Percentiles rank a stretch among this genome's conserved stretches.
phyloP scores from a whole-genome alignment of 345 rosid genomes.

The Nasturtium officinale region DNA sequence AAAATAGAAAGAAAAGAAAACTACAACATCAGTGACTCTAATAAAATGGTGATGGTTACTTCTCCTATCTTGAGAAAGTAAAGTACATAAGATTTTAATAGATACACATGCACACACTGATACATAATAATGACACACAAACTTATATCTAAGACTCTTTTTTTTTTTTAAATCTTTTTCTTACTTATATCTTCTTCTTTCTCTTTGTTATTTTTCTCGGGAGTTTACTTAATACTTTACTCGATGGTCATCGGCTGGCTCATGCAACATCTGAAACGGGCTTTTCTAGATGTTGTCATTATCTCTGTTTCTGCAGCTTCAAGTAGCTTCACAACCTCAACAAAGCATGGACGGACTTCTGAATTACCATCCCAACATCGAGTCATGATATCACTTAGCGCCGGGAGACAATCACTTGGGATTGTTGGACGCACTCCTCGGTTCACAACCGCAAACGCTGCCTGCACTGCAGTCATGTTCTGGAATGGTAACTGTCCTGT shows the following conservation, averaged over 20 bases:
- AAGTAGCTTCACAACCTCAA: conserved; percentile 47
- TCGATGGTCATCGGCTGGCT: conserved; percentile 51
- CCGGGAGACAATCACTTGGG: conserved; percentile 48
- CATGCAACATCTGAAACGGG: conserved; percentile 56
- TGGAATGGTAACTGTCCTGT: conserved; percentile 51
- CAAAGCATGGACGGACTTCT: conserved; percentile 46
- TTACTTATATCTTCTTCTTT: conserved; percentile 13
- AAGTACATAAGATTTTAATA: conserved; percentile 26
- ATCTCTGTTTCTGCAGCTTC: conserved; percentile 50
- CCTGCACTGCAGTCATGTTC: conserved; percentile 50
- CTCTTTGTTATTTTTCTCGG: conserved; percentile 19
- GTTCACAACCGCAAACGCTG: conserved; percentile 51
- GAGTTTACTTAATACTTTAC: conserved; percentile 22
- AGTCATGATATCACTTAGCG: conserved; percentile 48
- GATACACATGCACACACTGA: conserved; percentile 28
- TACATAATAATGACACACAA: conserved; percentile 27
- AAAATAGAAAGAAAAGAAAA: neutral
- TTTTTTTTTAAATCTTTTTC: neutral
- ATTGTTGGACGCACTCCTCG: conserved; percentile 44
- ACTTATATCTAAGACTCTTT: conserved; percentile 33
- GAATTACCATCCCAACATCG: conserved; percentile 51
- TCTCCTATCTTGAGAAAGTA: conserved; percentile 34
- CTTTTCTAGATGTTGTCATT: conserved; percentile 46
- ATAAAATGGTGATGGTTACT: conserved; percentile 29
- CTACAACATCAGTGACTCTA: conserved; percentile 31